A percentile compares a stretch with the other conserved stretches of the same genome.
phyloP scores from a whole-genome alignment of 139 green algal genomes.

The Coelastrella sp. region DNA sequence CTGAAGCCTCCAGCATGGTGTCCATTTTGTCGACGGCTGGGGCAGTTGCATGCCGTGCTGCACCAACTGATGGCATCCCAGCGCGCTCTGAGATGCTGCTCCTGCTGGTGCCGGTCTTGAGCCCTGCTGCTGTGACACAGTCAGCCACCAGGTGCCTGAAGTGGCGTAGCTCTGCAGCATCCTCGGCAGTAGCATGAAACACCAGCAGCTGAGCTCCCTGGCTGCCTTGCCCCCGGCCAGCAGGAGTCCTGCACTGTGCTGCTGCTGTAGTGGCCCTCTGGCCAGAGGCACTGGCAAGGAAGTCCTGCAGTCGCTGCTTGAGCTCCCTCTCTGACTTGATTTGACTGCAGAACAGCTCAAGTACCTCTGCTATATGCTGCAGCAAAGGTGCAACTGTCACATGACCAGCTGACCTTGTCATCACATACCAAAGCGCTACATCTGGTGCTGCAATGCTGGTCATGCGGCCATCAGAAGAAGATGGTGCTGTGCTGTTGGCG shows the following conservation, averaged over 20 bases:
- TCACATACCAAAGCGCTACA: conserved; percentile 29
- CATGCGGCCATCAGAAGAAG: too few species aligned
- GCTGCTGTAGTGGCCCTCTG: too few species aligned
- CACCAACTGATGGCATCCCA: too few species aligned
- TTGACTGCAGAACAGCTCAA: background rate
- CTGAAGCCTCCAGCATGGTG: too few species aligned
- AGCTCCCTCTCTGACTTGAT: conserved; percentile 25
- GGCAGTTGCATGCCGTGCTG: too few species aligned
- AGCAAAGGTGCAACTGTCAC: background rate
- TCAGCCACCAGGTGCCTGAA: background rate
- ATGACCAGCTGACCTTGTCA: background rate
- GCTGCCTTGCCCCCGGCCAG: too few species aligned
- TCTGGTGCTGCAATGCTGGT: background rate
- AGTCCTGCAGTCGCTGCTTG: background rate
- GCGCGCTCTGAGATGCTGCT: too few species aligned
- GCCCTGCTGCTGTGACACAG: background rate
- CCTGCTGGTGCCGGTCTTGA: too few species aligned
- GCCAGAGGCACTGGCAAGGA: background rate
- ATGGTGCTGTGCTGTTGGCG: too few species aligned
- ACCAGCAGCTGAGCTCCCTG: conserved; percentile 16
- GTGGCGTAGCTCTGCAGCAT: background rate
- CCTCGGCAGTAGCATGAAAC: conserved; percentile 17
- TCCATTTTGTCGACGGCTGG: too few species aligned
- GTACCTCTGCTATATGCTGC: background rate
- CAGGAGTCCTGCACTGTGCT: too few species aligned